Evolutionary conservation across 805 yeast genomes (phyloP).

Genomic region (Isabelozyma pseudorhagii): DNA sequence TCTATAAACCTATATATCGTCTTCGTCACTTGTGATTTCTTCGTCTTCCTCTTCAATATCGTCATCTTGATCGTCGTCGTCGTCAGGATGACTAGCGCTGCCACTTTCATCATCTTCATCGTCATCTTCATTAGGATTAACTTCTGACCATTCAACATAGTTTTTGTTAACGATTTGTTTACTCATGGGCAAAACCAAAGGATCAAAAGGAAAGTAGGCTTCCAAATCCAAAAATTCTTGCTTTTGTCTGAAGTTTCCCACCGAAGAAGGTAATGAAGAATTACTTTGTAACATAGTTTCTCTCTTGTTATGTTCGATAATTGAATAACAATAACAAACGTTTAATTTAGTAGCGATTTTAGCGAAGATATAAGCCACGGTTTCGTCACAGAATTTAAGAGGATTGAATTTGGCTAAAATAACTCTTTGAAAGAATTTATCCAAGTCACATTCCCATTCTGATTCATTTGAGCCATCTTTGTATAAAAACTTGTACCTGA

Average conservation of each 20-base stretch:
- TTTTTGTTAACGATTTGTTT: slow-evolving; percentile 51
- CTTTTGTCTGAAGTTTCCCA: slow-evolving; percentile 50
- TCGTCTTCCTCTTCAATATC: slow-evolving; percentile 18
- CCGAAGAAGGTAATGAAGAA: slow-evolving; percentile 22
- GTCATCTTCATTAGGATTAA: slow-evolving; percentile 52
- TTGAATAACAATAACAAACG: slow-evolving; percentile 89
- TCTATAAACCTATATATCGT: slow-evolving; percentile 5
- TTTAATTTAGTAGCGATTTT: slow-evolving; percentile 85
- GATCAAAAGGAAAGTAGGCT: slow-evolving; percentile 97
- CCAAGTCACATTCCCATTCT: slow-evolving; percentile 77
- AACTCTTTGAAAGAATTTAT: slow-evolving; percentile 81
- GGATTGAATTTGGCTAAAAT: slow-evolving; percentile 91
- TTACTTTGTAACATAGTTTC: slow-evolving; percentile 53
- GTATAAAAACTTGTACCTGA: slow-evolving; percentile 65
- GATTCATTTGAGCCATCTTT: slow-evolving; percentile 10
- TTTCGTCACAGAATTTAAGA: slow-evolving; percentile 86
- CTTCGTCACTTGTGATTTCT: slow-evolving; percentile 20
- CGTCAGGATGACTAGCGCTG: slow-evolving; percentile 25
- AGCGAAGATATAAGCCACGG: slow-evolving; percentile 91
- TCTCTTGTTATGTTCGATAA: slow-evolving; percentile 84
- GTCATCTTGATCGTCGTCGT: slow-evolving; percentile 21
- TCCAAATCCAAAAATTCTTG: slow-evolving; percentile 87
- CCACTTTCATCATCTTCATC: slow-evolving; percentile 50
- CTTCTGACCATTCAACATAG: slow-evolving; percentile 70
- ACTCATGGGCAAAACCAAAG: slow-evolving; percentile 66